Base-by-base conservation (phyloP, 2,329 filamentous ascomycete genomes). In the Cephalotrichum gorgonifer region DNA sequence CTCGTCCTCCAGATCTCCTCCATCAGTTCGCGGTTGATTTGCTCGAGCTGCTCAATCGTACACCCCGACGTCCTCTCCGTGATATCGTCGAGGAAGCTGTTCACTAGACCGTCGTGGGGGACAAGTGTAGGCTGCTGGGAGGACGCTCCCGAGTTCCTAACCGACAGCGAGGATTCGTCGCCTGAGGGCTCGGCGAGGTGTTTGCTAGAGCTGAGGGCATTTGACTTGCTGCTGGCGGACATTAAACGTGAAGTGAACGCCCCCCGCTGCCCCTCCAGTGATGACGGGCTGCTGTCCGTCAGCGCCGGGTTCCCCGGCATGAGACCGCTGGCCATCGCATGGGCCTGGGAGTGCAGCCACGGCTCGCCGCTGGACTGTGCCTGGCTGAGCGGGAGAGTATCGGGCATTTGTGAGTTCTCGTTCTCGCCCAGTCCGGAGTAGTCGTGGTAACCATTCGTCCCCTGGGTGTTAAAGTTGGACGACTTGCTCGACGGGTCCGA, bases 1-100 rank as follows among this genome's bases (percentile, higher is more conserved):
- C 89, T 78, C 52, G 77, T 78, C 52, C 75, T 75, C 93, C 93
- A 98, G 42, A 97, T 78, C 54, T 83, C 81, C 52, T 91, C 86
- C 91, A 97, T 97, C 54, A 97, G 71, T 55, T 85, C 81, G 7
- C 89, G 84, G 63, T 90, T 90, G 62, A 96, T 83, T 65, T 97
- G 91, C 71, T 97, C 91, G 20, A 98, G 71, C 64, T 98, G 91
- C 67, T 98, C 93, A 47, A 98, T 86, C 0, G 84, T 86, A 63
- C 86, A 87, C 1, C 87, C 88, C 20, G 79, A 83, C 2, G 86
- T 91, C 42, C 75, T 72, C 26, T 76, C 67, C 0, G 83, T 81
- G 30, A 95, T 69, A 33, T 79, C 72, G 1, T 72, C 62, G 50
- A 88, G 73, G 49, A 94, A 75, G 6, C 69, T 62, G 2, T 70